These are phyloP conservation scores for Massospora cicadina DNA, from an alignment of 371 early-diverging fungal genomes.

Conservation along the genomic window DNA sequence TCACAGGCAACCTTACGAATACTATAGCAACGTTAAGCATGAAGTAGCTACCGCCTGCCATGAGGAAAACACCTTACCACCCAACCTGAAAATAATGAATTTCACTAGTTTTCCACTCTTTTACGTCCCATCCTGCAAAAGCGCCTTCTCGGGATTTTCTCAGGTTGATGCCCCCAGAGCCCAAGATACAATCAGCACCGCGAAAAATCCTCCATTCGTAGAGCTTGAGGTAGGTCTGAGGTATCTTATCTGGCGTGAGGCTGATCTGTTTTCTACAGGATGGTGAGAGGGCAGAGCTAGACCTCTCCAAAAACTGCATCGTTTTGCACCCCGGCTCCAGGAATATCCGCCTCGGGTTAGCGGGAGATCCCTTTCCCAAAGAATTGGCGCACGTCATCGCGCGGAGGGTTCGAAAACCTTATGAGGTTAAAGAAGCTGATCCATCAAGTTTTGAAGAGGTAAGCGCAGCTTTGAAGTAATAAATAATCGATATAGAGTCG, in stretches of 20 bases:
- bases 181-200: neutral
- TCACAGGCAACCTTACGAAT: neutral
- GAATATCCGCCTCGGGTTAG: constrained; percentile 53
- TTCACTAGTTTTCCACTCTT: constrained; percentile 9
- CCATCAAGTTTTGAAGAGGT: neutral
- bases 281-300: constrained; percentile 2
- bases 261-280: constrained; percentile 5
- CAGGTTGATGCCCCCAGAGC: neutral
- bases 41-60: neutral
- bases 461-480: no score
- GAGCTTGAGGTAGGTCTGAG: neutral
- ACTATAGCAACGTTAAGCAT: neutral
- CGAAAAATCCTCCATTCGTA: neutral
- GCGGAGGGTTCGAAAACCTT: constrained; percentile 21
- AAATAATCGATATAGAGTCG: constrained; percentile 4
- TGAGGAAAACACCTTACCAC: neutral
- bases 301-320: constrained; percentile 17
- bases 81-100: neutral
- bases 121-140: neutral
- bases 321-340: constrained; percentile 78
- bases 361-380: constrained; percentile 61
- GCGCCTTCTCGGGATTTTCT: neutral
- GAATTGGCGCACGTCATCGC: constrained; percentile 67
- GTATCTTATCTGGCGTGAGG: neutral
- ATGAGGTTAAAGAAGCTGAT: neutral